These are phyloP conservation scores for Neonectria sp. DNA, from an alignment of 2,329 filamentous ascomycete genomes.

Conservation along the genomic window DNA sequence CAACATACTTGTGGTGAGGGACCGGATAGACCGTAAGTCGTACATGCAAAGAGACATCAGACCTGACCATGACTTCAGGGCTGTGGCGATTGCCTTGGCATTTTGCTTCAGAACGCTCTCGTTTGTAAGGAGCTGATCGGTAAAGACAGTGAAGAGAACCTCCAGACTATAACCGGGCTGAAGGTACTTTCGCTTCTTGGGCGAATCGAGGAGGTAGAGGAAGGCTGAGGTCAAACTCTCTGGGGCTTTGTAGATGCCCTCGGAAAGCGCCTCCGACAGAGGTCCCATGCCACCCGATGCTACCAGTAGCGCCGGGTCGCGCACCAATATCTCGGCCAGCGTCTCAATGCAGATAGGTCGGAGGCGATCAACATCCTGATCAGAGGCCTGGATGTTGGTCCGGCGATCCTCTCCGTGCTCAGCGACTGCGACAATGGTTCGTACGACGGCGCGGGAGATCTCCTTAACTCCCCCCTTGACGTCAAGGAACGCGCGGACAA, in stretches of 20 bases:
- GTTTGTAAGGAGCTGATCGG: conserved; percentile 79
- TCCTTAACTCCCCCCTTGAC: conserved; percentile 94
- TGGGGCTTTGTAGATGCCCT: conserved; percentile 92
- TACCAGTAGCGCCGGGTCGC: conserved; percentile 85
- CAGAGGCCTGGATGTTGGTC: conserved; percentile 76
- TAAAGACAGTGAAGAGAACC: conserved; percentile 91
- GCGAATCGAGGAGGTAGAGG: conserved; percentile 89
- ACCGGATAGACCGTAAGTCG: conserved; percentile 86
- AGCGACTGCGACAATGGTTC: conserved; percentile 91
- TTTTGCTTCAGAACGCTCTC: conserved; percentile 83
- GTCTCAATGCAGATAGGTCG: conserved; percentile 94
- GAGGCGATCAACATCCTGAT: conserved; percentile 87
- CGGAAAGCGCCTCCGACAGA: conserved; percentile 91
- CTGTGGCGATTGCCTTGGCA: conserved; percentile 90
- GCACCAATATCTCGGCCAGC: conserved; percentile 89
- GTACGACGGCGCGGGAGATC: conserved; percentile 87
- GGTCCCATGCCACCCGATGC: conserved; percentile 88
- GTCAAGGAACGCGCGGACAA: conserved; percentile 94
- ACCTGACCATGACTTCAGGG: conserved; percentile 94
- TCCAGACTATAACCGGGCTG: conserved; percentile 92
- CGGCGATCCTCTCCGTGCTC: conserved; percentile 90
- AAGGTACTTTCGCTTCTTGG: conserved; percentile 85
- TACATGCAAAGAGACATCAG: conserved; percentile 91
- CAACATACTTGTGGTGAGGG: conserved; percentile 77
- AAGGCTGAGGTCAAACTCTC: conserved; percentile 92